Evolutionary conservation across 1,284 basidiomycete species (phyloP), one percentile per base, ranked within the genome.

Genomic region (Tilletiaria anomala): DNA sequence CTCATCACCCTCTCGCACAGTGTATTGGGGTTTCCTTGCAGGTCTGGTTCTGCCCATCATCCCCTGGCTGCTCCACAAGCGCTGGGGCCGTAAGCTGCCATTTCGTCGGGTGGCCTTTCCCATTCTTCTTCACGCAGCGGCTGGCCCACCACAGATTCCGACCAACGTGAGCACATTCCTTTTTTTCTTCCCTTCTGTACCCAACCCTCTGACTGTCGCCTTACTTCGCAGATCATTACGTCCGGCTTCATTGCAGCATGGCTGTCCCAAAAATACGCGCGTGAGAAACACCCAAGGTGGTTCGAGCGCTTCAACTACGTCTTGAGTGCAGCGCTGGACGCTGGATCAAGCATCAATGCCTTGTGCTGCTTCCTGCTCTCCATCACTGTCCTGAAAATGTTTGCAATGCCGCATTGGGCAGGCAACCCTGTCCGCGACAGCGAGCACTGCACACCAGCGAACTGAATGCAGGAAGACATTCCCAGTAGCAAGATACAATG

Each of bases 101-200:
- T 20, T 29, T 19, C 20, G 32, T 20, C 38, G 31, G 3, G 62
- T 71, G 5, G 70, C 70, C n/a, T 70, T 72, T 29, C 72, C 73
- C 4, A 70, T 74, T 49, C 65, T 73, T 22, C 67, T 71, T 38
- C 67, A 67, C 36, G 72, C 71, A 3, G 71, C 70, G 1, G 68
- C 67, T 3, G 39, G 52, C 4, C 48, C 51, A 12, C 54, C 57
- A 0, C 52, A 54, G 3, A 68, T 68, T 18, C 72, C 73, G 1
- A 69, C 72, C 11, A 73, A 73, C 51, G 54, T 46, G 35, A 31
- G 23, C 22, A 3, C 6, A 6, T 4, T 14, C 18, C 22, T 12
- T 22, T 4, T 6, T 10, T 12, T 23, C 3, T 20, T 4, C 22
- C 12, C 8, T 36, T 36, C 16, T 14, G n/a, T 21, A 8, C n/a